These are phyloP conservation scores for Microsporum canis DNA, from an alignment of 2,329 filamentous ascomycete species.

Conservation along the genomic window DNA sequence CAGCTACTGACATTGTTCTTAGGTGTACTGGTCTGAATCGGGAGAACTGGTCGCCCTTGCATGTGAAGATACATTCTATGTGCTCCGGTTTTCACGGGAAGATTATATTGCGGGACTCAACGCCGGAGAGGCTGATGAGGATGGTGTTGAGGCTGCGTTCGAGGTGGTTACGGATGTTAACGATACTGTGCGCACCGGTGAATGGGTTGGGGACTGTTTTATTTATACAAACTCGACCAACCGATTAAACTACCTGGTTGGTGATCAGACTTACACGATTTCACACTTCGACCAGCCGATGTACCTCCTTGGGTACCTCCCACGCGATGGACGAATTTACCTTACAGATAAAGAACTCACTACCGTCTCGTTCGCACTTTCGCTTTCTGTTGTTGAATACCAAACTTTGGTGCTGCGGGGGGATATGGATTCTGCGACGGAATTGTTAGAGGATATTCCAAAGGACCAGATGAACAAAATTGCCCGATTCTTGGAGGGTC, in stretches of 20 bases:
- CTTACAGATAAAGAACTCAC: slow-evolving; percentile 91
- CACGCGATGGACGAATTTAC: slow-evolving; percentile 89
- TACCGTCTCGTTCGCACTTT: slow-evolving; percentile 81
- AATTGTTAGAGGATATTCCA: slow-evolving; percentile 73
- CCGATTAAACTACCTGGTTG: slow-evolving; percentile 92
- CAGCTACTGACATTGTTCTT: slow-evolving; percentile 11
- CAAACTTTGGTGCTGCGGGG: slow-evolving; percentile 90
- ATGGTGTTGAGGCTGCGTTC: slow-evolving; percentile 91
- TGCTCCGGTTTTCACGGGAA: slow-evolving; percentile 82
- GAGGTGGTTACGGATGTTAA: slow-evolving; percentile 93
- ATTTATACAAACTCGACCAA: slow-evolving; percentile 97
- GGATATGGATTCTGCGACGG: slow-evolving; percentile 82
- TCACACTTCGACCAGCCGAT: slow-evolving; percentile 92
- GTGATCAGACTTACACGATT: slow-evolving; percentile 94
- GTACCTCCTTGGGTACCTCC: slow-evolving; percentile 92
- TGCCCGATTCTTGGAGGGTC: slow-evolving; percentile 89
- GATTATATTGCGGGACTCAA: slow-evolving; percentile 76
- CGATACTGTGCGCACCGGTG: slow-evolving; percentile 82
- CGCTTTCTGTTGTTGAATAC: slow-evolving; percentile 87
- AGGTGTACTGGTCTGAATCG: slow-evolving; percentile 95
- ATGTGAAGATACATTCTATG: slow-evolving; percentile 91
- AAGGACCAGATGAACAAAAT: slow-evolving; percentile 97
- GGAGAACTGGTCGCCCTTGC: slow-evolving; percentile 87
- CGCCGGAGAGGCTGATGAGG: slow-evolving; percentile 68
- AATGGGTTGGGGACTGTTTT: slow-evolving; percentile 98